Base-by-base conservation (phyloP, 441 rosid genomes). In the Caryocar brasiliense region DNA sequence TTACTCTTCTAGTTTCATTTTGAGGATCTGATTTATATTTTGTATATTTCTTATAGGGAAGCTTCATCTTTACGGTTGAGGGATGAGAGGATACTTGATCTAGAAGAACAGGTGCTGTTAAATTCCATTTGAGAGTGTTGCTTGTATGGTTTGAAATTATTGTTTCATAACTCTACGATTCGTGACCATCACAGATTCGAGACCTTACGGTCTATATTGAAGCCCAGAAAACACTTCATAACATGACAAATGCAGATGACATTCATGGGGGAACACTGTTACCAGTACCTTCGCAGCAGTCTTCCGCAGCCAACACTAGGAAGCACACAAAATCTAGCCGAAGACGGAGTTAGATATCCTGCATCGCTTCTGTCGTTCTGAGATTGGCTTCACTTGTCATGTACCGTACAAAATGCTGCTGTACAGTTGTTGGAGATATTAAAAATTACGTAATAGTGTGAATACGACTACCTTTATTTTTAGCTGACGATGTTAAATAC, bases 81-180 rank as follows among this genome's bases (percentile, higher is more conserved):
- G 71, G 85, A 81, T 28, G 85, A 73, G 75, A 73, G 25, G 41
- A 74, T 81, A 50, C 73, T 26, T 57, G 96, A 91, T 58, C 78
- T 87, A 36, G 83, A 87, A 66, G 96, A 91, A 66, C 93, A 90
- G 93, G 97, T 81, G 41, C 11, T 32, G 15, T 33, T n/a, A n/a
- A n/a, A n/a, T n/a, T n/a, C n/a, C n/a, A n/a, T n/a, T n/a, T n/a
- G n/a, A n/a, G n/a, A n/a, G n/a, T n/a, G n/a, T n/a, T n/a, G n/a
- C n/a, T n/a, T n/a, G n/a, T n/a, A n/a, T n/a, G n/a, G 13, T 15
- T 60, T 55, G 53, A 50, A 27, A 42, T 49, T 15, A 24, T 20
- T 22, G 6, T 35, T n/a, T n/a, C n/a, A n/a, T n/a, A n/a, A n/a
- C n/a, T n/a, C n/a, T n/a, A n/a, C n/a, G n/a, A 42, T 29, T 35